These are phyloP conservation scores for Globisporangium abappressorium DNA, from an alignment of 352 stramenopile species.

Conservation along the genomic window DNA sequence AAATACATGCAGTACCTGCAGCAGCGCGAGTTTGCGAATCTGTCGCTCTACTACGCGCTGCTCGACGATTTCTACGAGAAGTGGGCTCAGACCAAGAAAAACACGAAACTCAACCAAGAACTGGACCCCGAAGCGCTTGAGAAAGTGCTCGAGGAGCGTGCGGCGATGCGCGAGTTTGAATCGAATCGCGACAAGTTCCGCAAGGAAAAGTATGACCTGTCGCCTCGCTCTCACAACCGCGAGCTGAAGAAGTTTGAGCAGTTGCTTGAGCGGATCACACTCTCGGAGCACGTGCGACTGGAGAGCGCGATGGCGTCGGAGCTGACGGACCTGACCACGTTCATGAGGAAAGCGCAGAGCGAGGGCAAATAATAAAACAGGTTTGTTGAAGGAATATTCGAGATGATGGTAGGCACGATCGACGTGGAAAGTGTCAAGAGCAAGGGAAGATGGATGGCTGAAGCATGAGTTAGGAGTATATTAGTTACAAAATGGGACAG, in stretches of 20 bases:
- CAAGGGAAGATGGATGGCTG: no score
- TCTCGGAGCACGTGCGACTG: constrained; percentile 43
- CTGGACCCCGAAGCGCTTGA: constrained; percentile 28
- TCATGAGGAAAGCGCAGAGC: background rate
- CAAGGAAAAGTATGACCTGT: constrained; percentile 63
- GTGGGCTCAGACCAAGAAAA: constrained; percentile 41
- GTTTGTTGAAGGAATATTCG: no score
- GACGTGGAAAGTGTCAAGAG: no score
- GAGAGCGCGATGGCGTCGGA: constrained; percentile 32
- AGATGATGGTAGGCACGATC: no score
- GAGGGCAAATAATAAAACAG: background rate
- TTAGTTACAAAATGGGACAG: no score
- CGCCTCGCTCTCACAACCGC: constrained; percentile 29
- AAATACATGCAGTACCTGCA: constrained; percentile 28
- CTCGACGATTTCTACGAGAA: constrained; percentile 69
- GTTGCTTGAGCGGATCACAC: constrained; percentile 51
- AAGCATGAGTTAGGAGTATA: no score
- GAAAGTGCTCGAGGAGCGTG: constrained; percentile 33
- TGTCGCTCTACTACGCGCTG: constrained; percentile 54
- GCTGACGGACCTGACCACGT: constrained; percentile 8
- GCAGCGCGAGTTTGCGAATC: constrained; percentile 40
- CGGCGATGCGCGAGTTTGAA: constrained; percentile 34
- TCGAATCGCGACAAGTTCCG: constrained; percentile 38
- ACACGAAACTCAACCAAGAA: constrained; percentile 30
- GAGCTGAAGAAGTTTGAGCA: constrained; percentile 44